Base-by-base conservation (phyloP, 441 rosid genomes). In the Populus hybrid region DNA sequence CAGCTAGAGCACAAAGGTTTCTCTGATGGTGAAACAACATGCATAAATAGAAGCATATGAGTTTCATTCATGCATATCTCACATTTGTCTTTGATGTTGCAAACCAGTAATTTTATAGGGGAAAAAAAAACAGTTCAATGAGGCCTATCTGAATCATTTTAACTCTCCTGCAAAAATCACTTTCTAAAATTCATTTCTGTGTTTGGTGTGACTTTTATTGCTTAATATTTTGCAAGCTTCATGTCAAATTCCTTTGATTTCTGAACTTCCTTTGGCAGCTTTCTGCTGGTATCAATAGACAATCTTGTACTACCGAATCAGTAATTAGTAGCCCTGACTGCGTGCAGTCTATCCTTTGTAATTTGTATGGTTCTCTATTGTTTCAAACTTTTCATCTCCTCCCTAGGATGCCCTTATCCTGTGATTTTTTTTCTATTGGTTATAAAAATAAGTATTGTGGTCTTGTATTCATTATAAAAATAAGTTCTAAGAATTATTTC, bases 1-100 rank as follows among this genome's bases (percentile, higher is more conserved):
- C 85, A 73, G 72, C 80, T 86, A 77, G 88, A 88, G 73, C 87
- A 11, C 74, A 90, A 88, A 92, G 99, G 97, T 95, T 85, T 83
- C 35, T 34, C 59, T 81, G 67, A 34, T 69, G 16, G 59, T 76
- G 30, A 68, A 54, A 66, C 36, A 24, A 65, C 9, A 73, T 80
- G 50, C 57, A 70, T 79, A 24, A 28, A 36, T 68, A 67, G 42
- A 66, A 38, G 46, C 73, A 46, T 75, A 66, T 61, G 23, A 36
- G 63, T 75, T 78, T 76, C 46, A 34, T 59, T 66, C 75, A 73
- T 38, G 61, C 50, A 11, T 67, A 68, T 70, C 18, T 75, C 40
- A 9, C 23, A 6, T 12, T 6, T 57, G 8, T 1, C 6, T n/a
- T 3, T 38, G 32, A 21, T 20, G 42, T 26, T 34, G 72, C 20